Evolutionary conservation across 1,284 basidiomycete species (phyloP).

Genomic region (Tilletiopsis washingtonensis): DNA sequence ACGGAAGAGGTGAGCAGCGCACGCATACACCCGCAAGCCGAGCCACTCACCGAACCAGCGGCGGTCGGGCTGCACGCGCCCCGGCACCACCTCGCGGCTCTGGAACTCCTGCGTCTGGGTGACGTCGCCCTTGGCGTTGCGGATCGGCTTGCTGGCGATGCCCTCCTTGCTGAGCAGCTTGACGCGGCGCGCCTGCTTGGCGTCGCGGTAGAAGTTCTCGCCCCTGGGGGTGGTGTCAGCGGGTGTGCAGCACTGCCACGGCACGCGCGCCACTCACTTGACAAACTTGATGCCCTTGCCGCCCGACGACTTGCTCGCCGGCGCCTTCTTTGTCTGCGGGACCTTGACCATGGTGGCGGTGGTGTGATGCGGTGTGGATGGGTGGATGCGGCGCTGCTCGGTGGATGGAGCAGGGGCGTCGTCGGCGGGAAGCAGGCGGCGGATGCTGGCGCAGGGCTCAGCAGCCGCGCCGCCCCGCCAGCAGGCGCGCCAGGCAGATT

Average conservation of each 20-base stretch:
- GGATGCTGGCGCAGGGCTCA: no score
- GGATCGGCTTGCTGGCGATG: conserved; percentile 40
- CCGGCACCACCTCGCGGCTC: conserved; percentile 43
- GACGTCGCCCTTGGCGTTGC: conserved; percentile 43
- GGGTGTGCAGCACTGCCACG: not conserved
- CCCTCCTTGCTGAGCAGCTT: conserved; percentile 43
- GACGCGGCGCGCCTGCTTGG: conserved; percentile 43
- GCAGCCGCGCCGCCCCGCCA: no score
- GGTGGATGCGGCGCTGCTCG: no score
- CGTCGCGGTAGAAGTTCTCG: conserved; percentile 47
- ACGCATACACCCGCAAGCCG: not conserved
- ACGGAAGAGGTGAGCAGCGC: conserved; percentile 4
- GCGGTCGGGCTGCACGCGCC: conserved; percentile 45
- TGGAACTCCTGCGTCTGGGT: conserved; percentile 44
- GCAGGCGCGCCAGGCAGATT: no score
- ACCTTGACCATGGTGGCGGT: not conserved
- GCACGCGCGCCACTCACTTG: conserved; percentile 4
- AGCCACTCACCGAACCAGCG: no score
- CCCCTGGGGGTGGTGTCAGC: no score
- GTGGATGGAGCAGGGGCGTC: no score
- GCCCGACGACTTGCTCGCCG: not conserved
- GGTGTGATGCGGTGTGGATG: no score
- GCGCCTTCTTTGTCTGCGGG: not conserved
- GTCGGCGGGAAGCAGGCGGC: no score
- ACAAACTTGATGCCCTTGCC: conserved; percentile 7